These are phyloP conservation scores for Salmacisia buchloeana DNA, from an alignment of 1,284 basidiomycete genomes.

Conservation along the genomic window DNA sequence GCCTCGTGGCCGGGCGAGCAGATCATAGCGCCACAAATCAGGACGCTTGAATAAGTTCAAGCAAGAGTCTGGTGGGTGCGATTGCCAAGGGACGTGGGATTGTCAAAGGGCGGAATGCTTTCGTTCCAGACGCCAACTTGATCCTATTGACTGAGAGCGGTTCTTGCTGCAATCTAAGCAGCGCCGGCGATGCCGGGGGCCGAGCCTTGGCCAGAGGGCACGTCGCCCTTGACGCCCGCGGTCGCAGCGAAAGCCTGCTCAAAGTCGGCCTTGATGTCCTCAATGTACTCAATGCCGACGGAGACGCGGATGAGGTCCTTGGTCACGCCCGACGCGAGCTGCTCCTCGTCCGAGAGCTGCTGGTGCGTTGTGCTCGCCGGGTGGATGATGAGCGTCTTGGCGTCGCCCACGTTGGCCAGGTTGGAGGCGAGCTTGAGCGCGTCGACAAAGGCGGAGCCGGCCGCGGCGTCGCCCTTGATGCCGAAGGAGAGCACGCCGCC, in stretches of 20 bases:
- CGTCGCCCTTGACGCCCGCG: conserved; percentile 22
- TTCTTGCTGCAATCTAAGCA: conserved; percentile 12
- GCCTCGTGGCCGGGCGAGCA: too few relatives aligned
- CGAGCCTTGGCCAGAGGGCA: conserved; percentile 23
- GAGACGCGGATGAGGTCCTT: conserved; percentile 72
- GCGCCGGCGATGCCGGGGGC: conserved; percentile 34
- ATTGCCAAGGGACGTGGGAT: not conserved
- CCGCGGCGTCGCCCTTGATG: conserved; percentile 62
- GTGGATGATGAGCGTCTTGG: conserved; percentile 55
- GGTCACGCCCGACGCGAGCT: conserved; percentile 66
- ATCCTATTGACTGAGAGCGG: too few relatives aligned
- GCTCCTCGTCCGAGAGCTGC: conserved; percentile 68
- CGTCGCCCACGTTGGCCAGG: conserved; percentile 45
- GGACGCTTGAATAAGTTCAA: too few relatives aligned
- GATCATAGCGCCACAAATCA: too few relatives aligned
- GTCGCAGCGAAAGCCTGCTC: conserved; percentile 58
- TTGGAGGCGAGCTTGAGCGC: conserved; percentile 68
- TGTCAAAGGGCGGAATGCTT: too few relatives aligned
- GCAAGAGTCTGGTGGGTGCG: not conserved
- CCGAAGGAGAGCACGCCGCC: conserved; percentile 80
- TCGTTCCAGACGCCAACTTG: too few relatives aligned
- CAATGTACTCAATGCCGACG: conserved; percentile 78
- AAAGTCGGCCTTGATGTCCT: conserved; percentile 68
- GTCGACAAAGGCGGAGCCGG: conserved; percentile 68
- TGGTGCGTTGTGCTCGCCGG: conserved; percentile 78